phyloP scores from a whole-genome alignment of 2,329 filamentous ascomycete species.

The Cercospora sp. region DNA sequence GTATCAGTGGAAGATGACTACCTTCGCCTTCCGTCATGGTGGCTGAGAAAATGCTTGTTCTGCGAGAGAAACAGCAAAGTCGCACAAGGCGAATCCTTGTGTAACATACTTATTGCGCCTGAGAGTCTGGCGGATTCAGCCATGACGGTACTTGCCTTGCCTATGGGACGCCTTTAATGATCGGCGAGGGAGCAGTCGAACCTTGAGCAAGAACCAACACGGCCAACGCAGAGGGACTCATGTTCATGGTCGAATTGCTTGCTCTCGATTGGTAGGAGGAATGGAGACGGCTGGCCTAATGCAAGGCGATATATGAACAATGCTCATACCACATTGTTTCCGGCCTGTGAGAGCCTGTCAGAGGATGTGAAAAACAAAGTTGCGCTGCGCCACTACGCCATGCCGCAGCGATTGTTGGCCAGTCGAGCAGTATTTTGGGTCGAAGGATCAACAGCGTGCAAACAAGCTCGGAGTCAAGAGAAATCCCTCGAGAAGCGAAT shows the following conservation, averaged over 20 bases:
- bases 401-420: background rate
- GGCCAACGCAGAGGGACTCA: background rate
- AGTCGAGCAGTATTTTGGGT: background rate
- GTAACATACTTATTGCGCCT: background rate
- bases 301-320: background rate
- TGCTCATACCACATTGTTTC: background rate
- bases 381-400: background rate
- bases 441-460: background rate
- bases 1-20: slow-evolving; percentile 14
- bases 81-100: background rate
- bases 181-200: background rate
- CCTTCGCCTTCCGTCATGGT: slow-evolving; percentile 11
- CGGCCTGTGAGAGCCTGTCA: background rate
- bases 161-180: background rate
- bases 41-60: background rate
- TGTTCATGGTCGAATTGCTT: background rate
- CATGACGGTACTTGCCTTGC: background rate
- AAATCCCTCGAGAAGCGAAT: background rate
- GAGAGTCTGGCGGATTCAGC: background rate
- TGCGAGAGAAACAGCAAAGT: background rate
- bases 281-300: background rate
- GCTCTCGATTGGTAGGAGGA: background rate
- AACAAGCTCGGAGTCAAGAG: background rate
- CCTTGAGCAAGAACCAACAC: background rate
- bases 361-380: background rate